A percentile compares a stretch with the other conserved stretches of the same genome.
phyloP scores from a whole-genome alignment of 192 early-diverging fungal species.

The Mortierella alpina region DNA sequence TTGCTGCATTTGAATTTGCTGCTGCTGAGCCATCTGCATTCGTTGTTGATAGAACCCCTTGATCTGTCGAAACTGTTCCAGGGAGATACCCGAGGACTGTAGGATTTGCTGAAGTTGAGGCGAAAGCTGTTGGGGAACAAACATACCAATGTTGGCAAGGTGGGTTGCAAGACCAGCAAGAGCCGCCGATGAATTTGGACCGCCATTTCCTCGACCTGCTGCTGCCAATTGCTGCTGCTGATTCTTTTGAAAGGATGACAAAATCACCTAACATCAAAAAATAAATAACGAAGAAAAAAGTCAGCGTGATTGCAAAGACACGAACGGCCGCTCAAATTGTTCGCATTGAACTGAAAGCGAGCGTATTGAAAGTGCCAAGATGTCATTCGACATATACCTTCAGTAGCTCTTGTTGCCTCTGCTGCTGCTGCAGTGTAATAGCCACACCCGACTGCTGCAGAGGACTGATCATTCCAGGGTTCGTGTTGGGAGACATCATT shows the following conservation, averaged over 20 bases:
- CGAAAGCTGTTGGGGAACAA: conserved; percentile 20
- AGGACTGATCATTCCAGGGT: conserved; percentile 17
- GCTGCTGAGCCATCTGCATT: conserved; percentile 12
- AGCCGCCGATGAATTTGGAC: not conserved
- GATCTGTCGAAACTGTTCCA: conserved; percentile 25
- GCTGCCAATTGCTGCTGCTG: conserved; percentile 36
- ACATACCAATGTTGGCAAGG: conserved; percentile 32
- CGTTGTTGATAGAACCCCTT: conserved; percentile 21
- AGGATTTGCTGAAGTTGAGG: conserved; percentile 31
- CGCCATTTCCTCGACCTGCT: conserved; percentile 23
- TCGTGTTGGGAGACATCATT: conserved; percentile 50
- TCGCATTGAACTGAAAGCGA: too few species aligned
- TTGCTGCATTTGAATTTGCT: conserved; percentile 19
- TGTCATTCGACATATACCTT: conserved; percentile 3
- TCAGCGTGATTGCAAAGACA: too few species aligned
- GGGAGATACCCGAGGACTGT: not conserved
- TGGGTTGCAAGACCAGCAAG: conserved; percentile 24
- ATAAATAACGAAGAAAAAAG: not conserved
- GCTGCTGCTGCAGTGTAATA: conserved; percentile 5
- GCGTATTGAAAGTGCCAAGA: not conserved
- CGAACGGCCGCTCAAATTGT: too few species aligned
- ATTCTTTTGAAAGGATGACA: conserved; percentile 25
- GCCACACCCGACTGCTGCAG: conserved; percentile 11
- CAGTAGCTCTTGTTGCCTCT: conserved; percentile 18
- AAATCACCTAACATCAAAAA: conserved; percentile 10